Conservation (phyloP, 2,329 filamentous ascomycete species). For the Dryadomyces sulphureus region DNA sequence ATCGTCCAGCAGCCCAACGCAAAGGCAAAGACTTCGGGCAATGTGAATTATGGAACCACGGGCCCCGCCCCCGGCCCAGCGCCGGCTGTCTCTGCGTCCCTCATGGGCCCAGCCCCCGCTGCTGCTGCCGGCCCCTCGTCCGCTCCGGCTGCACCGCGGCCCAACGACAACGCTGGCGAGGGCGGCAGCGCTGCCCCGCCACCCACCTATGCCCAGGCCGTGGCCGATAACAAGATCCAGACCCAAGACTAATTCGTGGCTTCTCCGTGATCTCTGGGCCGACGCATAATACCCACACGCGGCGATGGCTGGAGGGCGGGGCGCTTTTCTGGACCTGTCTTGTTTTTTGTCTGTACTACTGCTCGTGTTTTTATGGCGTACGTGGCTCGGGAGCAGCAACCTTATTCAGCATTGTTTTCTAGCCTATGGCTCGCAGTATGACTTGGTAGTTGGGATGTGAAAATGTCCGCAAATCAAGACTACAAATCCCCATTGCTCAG, state of each 20-base stretch:
- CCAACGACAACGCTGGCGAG: conserved; percentile 22
- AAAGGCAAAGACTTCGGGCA: conserved; percentile 18
- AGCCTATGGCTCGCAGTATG: neutral
- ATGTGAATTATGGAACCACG: conserved; percentile 34
- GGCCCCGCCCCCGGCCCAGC: conserved; percentile 7
- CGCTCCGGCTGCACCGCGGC: conserved; percentile 10
- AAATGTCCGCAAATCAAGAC: neutral
- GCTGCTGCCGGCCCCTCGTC: conserved; percentile 14
- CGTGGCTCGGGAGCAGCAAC: neutral
- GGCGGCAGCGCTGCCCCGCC: conserved; percentile 40
- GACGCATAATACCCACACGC: neutral
- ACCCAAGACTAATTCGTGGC: conserved; percentile 31
- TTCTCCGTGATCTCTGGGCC: neutral
- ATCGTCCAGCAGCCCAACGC: conserved; percentile 38
- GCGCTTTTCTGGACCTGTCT: too few relatives aligned
- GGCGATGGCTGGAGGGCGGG: too few relatives aligned
- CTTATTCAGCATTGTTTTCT: neutral
- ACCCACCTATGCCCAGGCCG: conserved; percentile 80
- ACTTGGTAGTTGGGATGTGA: neutral
- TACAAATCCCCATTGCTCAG: neutral
- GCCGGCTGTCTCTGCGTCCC: conserved; percentile 2
- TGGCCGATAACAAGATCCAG: conserved; percentile 89
- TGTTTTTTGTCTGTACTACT: neutral
- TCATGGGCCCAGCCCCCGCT: conserved; percentile 14
- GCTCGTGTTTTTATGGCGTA: neutral